Percentiles rank a stretch among this genome's conserved stretches.
These are phyloP conservation scores for Aspergillus diversus DNA, from an alignment of 495 filamentous ascomycete species.

Conservation along the genomic window DNA sequence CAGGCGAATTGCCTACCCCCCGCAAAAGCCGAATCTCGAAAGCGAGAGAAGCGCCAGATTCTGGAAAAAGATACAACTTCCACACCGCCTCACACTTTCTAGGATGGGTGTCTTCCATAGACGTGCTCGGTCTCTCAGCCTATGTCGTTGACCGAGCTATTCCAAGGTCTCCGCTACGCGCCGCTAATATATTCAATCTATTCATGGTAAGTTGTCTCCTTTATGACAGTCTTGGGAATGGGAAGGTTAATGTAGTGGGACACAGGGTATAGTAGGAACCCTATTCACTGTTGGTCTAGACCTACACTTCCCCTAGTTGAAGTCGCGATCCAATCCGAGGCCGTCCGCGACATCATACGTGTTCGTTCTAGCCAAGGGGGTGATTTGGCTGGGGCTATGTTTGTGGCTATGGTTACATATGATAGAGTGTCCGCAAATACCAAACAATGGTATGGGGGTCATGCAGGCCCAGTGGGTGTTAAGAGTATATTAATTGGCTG, in stretches of 20 bases:
- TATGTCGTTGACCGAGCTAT: not conserved
- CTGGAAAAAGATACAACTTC: conserved; percentile 2
- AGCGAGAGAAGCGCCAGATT: not conserved
- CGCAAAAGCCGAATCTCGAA: not conserved
- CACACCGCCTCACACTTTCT: not conserved
- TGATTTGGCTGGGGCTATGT: conserved; percentile 1
- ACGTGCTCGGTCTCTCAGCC: conserved; percentile 1
- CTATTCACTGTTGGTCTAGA: not conserved
- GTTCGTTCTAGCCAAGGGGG: conserved; percentile 1
- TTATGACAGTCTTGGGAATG: not conserved
- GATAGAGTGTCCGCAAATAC: not conserved
- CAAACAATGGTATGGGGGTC: conserved; percentile 2
- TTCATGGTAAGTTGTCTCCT: conserved; percentile 1
- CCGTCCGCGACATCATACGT: not conserved
- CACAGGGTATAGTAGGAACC: conserved; percentile 1
- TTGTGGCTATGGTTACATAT: conserved; percentile 4
- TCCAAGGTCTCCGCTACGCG: not conserved
- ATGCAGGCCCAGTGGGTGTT: conserved; percentile 2
- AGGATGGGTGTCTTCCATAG: conserved; percentile 1
- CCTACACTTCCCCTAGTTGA: conserved; percentile 6
- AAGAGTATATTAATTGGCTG: conserved; percentile 8
- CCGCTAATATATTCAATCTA: conserved; percentile 4
- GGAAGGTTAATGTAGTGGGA: not conserved
- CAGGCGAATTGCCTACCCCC: not conserved
- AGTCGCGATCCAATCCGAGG: conserved; percentile 4